Evolutionary conservation across 1,284 basidiomycete species (phyloP).

Genomic region (Irpex sp.): DNA sequence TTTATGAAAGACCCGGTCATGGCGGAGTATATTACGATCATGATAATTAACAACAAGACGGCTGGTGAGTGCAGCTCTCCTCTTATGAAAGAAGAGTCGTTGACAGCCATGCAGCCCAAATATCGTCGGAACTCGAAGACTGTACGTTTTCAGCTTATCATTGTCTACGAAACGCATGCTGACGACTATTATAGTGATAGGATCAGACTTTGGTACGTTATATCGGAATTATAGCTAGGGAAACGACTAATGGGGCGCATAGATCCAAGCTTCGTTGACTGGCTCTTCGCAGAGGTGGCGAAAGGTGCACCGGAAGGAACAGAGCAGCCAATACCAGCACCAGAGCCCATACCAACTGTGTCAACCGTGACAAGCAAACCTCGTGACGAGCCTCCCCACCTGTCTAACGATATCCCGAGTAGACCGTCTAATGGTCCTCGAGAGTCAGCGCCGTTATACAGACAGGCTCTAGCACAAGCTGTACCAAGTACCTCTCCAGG

Average conservation of each 20-base stretch:
- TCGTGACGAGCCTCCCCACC: constrained; percentile 26
- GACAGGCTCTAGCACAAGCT: constrained; percentile 67
- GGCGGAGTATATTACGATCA: constrained; percentile 89
- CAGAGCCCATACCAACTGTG: constrained; percentile 21
- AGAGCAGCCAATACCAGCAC: constrained; percentile 33
- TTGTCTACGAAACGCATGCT: constrained; percentile 11
- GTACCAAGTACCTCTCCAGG: constrained; percentile 49
- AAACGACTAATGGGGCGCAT: constrained; percentile 8
- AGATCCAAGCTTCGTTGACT: constrained; percentile 80
- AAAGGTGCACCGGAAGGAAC: constrained; percentile 56
- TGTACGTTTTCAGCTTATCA: constrained; percentile 43
- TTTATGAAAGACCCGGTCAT: constrained; percentile 68
- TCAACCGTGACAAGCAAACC: not conserved
- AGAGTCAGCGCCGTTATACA: constrained; percentile 41
- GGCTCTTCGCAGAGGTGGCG: constrained; percentile 77
- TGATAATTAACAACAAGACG: constrained; percentile 90
- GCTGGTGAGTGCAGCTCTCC: constrained; percentile 45
- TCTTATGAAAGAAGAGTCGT: constrained; percentile 7
- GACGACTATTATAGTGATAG: constrained; percentile 56
- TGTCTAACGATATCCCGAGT: constrained; percentile 36
- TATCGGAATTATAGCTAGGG: not conserved
- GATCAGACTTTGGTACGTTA: constrained; percentile 66
- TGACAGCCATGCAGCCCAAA: constrained; percentile 56
- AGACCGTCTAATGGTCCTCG: constrained; percentile 21
- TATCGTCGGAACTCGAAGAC: constrained; percentile 78